These are phyloP conservation scores for Dorcoceras hygrometricum DNA, from an alignment of 257 asterid species.

Conservation along the genomic window DNA sequence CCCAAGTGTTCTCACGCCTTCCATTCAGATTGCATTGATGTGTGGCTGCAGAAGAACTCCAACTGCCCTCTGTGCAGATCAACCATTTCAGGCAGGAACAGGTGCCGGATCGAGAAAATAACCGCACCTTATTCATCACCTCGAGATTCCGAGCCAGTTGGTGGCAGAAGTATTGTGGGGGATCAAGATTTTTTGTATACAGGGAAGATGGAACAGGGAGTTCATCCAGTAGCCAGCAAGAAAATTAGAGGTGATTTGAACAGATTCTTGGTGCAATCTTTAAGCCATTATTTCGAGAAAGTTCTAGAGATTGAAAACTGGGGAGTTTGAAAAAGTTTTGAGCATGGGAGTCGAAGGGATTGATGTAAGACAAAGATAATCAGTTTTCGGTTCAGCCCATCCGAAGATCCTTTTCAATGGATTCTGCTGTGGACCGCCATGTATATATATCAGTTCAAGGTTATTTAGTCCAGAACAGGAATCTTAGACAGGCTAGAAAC, in stretches of 20 bases:
- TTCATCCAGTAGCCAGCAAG: slow-evolving; percentile 19
- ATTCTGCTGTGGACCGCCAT: slow-evolving; percentile 59
- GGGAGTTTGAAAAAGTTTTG: slow-evolving; percentile 48
- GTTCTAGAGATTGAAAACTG: slow-evolving; percentile 30
- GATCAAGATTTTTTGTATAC: slow-evolving; percentile 53
- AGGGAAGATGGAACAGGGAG: slow-evolving; percentile 26
- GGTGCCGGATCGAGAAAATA: slow-evolving; percentile 35
- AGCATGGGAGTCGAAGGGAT: slow-evolving; percentile 72
- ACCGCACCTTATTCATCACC: slow-evolving; percentile 76
- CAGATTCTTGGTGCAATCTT: slow-evolving; percentile 33
- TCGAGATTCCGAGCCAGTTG: slow-evolving; percentile 43
- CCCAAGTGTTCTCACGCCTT: slow-evolving; percentile 80
- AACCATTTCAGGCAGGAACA: slow-evolving; percentile 50
- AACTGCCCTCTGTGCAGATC: slow-evolving; percentile 84
- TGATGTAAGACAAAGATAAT: slow-evolving; percentile 29
- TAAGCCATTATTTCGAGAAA: slow-evolving; percentile 45
- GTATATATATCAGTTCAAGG: slow-evolving; percentile 64
- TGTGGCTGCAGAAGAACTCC: slow-evolving; percentile 68
- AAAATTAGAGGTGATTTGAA: slow-evolving; percentile 37
- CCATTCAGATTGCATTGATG: slow-evolving; percentile 74
- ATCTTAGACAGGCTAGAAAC: slow-evolving; percentile 28
- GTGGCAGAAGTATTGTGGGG: slow-evolving; percentile 12
- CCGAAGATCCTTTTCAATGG: slow-evolving; percentile 88
- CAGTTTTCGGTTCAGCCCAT: slow-evolving; percentile 63
- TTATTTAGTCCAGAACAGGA: slow-evolving; percentile 40